phyloP scores from a whole-genome alignment of 2,329 filamentous ascomycete genomes.

The Tolypocladium paradoxum region DNA sequence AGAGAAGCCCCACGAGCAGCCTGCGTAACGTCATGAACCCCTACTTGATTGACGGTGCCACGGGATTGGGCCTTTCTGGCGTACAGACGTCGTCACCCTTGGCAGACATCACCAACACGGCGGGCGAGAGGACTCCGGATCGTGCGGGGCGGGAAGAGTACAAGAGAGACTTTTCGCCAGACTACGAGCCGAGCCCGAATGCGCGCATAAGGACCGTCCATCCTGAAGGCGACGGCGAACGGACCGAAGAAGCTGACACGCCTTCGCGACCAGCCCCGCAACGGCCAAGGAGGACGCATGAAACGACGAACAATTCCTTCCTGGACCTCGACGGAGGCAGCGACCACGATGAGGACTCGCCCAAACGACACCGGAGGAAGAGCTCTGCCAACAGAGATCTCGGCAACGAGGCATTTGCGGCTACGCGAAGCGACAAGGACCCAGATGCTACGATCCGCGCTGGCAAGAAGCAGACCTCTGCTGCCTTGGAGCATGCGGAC shows the following conservation, averaged over 20 bases:
- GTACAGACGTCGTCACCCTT: constrained; percentile 7
- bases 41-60: constrained; percentile 41
- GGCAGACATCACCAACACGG: constrained; percentile 14
- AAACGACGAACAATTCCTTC: constrained; percentile 35
- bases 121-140: constrained; percentile 6
- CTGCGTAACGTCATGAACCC: constrained; percentile 80
- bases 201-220: constrained; percentile 60
- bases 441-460: constrained; percentile 18
- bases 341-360: constrained; percentile 31
- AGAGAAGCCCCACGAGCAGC: constrained; percentile 62
- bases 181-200: constrained; percentile 62
- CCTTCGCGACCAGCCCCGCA: constrained; percentile 23
- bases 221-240: constrained; percentile 26
- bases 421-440: constrained; percentile 4
- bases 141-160: constrained; percentile 23
- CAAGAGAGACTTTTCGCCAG: constrained; percentile 58
- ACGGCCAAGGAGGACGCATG: constrained; percentile 15
- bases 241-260: constrained; percentile 15
- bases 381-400: constrained; percentile 6
- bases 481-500: constrained; percentile 15
- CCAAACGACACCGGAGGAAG: constrained; percentile 6
- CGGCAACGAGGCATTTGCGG: neutral
- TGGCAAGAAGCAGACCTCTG: constrained; percentile 12
- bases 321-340: constrained; percentile 37
- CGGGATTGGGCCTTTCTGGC: constrained; percentile 19